Conservation (phyloP, 768 basidiomycete species). For the Lentinus brumalis region DNA sequence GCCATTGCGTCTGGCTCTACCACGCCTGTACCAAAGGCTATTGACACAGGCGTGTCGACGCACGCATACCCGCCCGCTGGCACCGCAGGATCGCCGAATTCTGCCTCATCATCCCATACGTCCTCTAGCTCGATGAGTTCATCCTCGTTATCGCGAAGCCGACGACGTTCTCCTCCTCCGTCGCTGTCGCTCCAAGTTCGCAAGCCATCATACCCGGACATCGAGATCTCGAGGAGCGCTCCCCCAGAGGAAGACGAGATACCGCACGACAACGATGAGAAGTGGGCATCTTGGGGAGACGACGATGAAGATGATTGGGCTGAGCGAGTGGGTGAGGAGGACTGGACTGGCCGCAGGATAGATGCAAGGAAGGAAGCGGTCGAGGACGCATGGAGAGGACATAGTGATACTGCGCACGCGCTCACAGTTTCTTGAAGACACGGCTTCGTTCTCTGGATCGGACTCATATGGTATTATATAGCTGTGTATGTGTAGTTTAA, state of each 20-base stretch:
- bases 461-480: neutral
- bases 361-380: conserved; percentile 40
- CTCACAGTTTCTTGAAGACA: neutral
- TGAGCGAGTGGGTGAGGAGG: conserved; percentile 47
- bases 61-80: conserved; percentile 69
- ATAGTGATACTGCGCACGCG: conserved; percentile 7
- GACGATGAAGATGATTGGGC: conserved; percentile 51
- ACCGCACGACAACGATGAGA: conserved; percentile 19
- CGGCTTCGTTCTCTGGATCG: neutral
- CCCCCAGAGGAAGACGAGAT: conserved; percentile 16
- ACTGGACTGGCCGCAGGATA: conserved; percentile 45
- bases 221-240: conserved; percentile 9
- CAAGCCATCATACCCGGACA: conserved; percentile 11
- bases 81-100: conserved; percentile 32
- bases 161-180: conserved; percentile 28
- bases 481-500: neutral
- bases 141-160: conserved; percentile 24
- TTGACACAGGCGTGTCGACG: conserved; percentile 32
- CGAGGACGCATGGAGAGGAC: conserved; percentile 31
- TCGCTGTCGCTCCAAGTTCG: conserved; percentile 24
- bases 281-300: conserved; percentile 51
- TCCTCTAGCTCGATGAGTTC: conserved; percentile 33
- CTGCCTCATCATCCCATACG: conserved; percentile 39
- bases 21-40: conserved; percentile 27
- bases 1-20: conserved; percentile 29